Evolutionary conservation across 495 filamentous ascomycete species (phyloP).

Genomic region (Elasticomyces elasticus): DNA sequence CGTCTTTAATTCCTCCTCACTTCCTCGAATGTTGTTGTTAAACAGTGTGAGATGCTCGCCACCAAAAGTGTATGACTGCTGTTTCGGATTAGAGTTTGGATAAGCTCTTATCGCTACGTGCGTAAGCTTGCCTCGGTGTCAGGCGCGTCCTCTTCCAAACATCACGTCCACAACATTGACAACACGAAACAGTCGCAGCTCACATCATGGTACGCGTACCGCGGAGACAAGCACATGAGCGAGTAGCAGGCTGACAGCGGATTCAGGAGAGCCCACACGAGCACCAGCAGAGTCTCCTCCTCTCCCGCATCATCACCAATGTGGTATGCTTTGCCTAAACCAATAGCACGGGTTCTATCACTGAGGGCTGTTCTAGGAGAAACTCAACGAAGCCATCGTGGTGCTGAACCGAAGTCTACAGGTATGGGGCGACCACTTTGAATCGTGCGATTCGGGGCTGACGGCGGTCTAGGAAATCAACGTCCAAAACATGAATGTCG

Average conservation of each 20-base stretch:
- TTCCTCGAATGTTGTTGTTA: too few relatives aligned
- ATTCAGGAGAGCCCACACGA: conserved; percentile 88
- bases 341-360: background rate
- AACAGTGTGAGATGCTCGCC: too few relatives aligned
- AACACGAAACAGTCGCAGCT: too few relatives aligned
- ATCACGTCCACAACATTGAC: too few relatives aligned
- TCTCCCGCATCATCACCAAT: conserved; percentile 94
- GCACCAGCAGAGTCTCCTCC: conserved; percentile 85
- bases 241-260: background rate
- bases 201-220: background rate
- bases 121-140: too few relatives aligned
- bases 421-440: conserved; percentile 37
- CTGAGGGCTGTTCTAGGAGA: conserved; percentile 53
- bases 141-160: too few relatives aligned
- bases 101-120: too few relatives aligned
- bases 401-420: conserved; percentile 86
- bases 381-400: conserved; percentile 90
- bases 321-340: conserved; percentile 51
- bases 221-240: background rate
- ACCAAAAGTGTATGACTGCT: too few relatives aligned
- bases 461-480: conserved; percentile 71
- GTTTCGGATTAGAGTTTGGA: too few relatives aligned
- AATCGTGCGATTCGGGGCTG: background rate
- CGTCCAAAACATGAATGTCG: conserved; percentile 95
- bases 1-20: too few relatives aligned